Evolutionary conservation across 2,329 filamentous ascomycete genomes (phyloP).

Genomic region (Pyricularia pennisetigena): DNA sequence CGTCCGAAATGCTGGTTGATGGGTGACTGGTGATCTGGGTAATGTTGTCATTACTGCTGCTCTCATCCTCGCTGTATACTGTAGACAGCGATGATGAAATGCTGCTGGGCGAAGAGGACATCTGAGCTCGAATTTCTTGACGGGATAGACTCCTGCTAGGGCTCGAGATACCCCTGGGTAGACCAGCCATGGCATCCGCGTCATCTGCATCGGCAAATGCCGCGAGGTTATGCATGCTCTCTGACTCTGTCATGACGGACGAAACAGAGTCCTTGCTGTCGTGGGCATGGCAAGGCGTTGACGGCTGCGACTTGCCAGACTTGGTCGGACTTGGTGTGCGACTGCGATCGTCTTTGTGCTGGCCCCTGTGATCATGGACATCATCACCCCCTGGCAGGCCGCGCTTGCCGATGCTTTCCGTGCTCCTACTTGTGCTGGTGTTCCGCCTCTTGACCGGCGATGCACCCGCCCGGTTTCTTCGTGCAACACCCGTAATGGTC

Average conservation of each 20-base stretch:
- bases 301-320: conserved; percentile 2
- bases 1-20: not conserved
- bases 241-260: conserved; percentile 25
- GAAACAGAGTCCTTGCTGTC: conserved; percentile 20
- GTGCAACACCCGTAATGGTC: conserved; percentile 7
- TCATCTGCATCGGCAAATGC: not conserved
- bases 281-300: conserved; percentile 12
- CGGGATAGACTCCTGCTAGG: conserved; percentile 23
- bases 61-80: conserved; percentile 44
- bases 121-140: conserved; percentile 3
- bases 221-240: conserved; percentile 25
- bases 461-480: conserved; percentile 17
- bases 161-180: conserved; percentile 21
- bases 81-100: conserved; percentile 46
- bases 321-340: conserved; percentile 10
- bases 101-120: conserved; percentile 29
- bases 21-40: conserved; percentile 3
- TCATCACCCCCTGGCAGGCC: not conserved
- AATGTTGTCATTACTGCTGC: conserved; percentile 21
- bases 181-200: conserved; percentile 7
- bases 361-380: not conserved
- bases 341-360: not conserved
- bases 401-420: not conserved
- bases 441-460: conserved; percentile 14
- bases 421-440: not conserved